Evolutionary conservation across 306 rosid species (phyloP).

Genomic region (Lablab purpureus): DNA sequence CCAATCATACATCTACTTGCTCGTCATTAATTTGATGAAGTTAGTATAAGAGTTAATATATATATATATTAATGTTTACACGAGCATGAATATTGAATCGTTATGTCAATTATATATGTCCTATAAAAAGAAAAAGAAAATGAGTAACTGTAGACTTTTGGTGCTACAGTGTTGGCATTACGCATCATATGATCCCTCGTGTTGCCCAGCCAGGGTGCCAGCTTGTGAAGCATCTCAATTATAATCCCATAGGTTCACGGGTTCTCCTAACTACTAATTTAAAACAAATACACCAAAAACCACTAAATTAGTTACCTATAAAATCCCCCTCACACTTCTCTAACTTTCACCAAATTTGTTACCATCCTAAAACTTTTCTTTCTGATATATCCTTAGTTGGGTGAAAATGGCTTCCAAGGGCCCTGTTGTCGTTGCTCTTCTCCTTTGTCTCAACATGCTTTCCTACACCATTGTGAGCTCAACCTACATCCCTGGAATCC

Average conservation of each 20-base stretch:
- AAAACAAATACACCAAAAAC: not conserved
- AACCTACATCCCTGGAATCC: constrained; percentile 27
- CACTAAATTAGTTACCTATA: constrained; percentile 28
- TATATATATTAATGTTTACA: no score
- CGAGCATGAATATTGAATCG: not conserved
- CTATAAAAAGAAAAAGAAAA: not conserved
- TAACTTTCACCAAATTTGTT: constrained; percentile 21
- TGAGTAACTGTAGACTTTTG: constrained; percentile 20
- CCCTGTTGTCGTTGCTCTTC: not conserved
- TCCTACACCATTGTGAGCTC: constrained; percentile 41
- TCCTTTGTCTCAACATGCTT: constrained; percentile 42
- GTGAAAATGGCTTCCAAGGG: constrained; percentile 42
- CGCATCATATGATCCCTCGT: not conserved
- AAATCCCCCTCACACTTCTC: constrained; percentile 27
- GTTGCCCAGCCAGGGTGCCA: constrained; percentile 44
- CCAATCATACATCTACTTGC: not conserved
- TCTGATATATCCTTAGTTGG: not conserved
- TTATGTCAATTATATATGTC: constrained; percentile 16
- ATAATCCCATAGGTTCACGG: constrained; percentile 42
- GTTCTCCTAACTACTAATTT: constrained; percentile 38
- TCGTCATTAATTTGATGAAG: not conserved
- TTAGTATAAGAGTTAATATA: not conserved
- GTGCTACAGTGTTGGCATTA: not conserved
- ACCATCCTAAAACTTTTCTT: not conserved
- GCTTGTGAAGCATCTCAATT: constrained; percentile 10